Conservation (phyloP, 2,329 filamentous ascomycete species). For the Cordyceps cateniannulata region DNA sequence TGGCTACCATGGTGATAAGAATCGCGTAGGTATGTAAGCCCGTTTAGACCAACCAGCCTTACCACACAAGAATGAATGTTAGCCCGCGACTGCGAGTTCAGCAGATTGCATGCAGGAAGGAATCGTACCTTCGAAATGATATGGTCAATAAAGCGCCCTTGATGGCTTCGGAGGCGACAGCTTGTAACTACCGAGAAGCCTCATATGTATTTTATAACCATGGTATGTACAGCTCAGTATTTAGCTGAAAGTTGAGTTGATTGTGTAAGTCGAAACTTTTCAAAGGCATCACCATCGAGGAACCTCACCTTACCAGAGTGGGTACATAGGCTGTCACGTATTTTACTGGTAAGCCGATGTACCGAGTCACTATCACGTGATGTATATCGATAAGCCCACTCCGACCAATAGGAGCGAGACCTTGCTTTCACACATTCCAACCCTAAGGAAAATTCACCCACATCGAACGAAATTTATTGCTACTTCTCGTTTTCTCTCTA, state of each 20-base stretch:
- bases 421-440: conserved; percentile 11
- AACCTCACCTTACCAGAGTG: not conserved
- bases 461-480: conserved; percentile 15
- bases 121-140: not conserved
- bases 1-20: conserved; percentile 33
- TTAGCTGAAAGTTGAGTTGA: not conserved
- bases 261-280: conserved; percentile 6
- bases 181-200: not conserved
- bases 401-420: conserved; percentile 6
- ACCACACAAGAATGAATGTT: not conserved
- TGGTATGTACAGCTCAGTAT: too few species aligned
- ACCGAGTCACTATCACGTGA: conserved; percentile 15
- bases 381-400: too few species aligned
- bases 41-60: not conserved
- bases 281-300: too few species aligned
- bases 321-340: not conserved
- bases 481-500: conserved; percentile 9
- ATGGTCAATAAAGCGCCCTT: not conserved
- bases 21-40: not conserved
- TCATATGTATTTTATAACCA: not conserved
- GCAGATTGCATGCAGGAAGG: not conserved
- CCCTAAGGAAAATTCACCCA: conserved; percentile 23
- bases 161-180: not conserved
- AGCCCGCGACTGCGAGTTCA: not conserved
- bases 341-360: not conserved